Percentiles rank a stretch among this genome's conserved stretches.
phyloP scores from a whole-genome alignment of 2,329 filamentous ascomycete genomes.

The Cercospora nicotianae region DNA sequence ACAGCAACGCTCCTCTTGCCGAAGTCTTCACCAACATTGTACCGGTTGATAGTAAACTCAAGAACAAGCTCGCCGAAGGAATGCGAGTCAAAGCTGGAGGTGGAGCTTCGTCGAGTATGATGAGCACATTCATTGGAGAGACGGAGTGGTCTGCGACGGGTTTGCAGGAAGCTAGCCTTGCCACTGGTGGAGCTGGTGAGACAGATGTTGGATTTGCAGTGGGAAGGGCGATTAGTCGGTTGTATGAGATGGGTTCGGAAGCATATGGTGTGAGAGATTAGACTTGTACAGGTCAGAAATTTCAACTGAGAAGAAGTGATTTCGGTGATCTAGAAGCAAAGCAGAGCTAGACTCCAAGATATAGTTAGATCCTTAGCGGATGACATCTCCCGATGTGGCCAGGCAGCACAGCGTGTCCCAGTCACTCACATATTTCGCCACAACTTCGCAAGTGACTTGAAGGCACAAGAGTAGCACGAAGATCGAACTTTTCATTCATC shows the following conservation, averaged over 20 bases:
- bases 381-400: background rate
- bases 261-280: constrained; percentile 10
- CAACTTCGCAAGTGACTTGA: background rate
- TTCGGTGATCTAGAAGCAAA: background rate
- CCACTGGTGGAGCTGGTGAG: constrained; percentile 34
- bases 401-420: background rate
- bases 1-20: constrained; percentile 25
- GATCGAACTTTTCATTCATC: background rate
- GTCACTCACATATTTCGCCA: background rate
- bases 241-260: constrained; percentile 35
- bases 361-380: background rate
- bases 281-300: too few relatives aligned
- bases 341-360: background rate
- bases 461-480: background rate
- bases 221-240: constrained; percentile 31
- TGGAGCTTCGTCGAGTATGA: constrained; percentile 33
- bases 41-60: constrained; percentile 20
- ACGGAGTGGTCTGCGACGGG: constrained; percentile 36
- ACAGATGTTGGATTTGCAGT: constrained; percentile 36
- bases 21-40: constrained; percentile 33
- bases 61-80: constrained; percentile 14
- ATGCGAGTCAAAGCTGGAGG: constrained; percentile 33
- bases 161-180: constrained; percentile 29
- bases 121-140: constrained; percentile 35
- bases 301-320: too few relatives aligned